Evolutionary conservation across 108 stramenopile genomes (phyloP), one percentile per base, ranked within the genome.

Genomic region (Discostella stelligeroides): DNA sequence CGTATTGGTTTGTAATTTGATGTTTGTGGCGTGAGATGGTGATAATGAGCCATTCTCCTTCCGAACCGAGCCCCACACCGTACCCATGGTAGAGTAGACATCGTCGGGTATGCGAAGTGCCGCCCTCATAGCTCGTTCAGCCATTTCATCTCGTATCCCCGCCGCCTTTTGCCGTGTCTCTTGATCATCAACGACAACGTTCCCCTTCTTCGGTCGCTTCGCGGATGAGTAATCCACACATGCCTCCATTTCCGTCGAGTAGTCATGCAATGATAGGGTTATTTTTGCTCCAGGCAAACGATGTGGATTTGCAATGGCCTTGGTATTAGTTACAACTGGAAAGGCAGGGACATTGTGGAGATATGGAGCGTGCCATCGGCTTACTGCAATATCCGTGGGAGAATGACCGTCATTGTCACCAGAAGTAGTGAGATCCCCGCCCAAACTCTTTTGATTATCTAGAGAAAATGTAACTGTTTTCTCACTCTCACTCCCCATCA

Each of bases 281-380:
- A 82, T 70, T 47, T 73, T 59, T 40, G 76, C 62, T 34, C 73
- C 64, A n/a, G 60, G 49, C 45, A 90, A 51, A 46, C 79, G 53
- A 68, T 92, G 89, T 40, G 92, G 92, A 65, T 92, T 92, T 66
- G 92, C 87, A 23, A 76, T 65, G 8, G 30, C 55, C 45, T 83
- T 63, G 23, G 58, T 63, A 45, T 64, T 49, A 34, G 68, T 73
- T 25, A 82, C 83, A 27, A 81, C 27, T 9, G 92, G 92, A 73
- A 91, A 94, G 2, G 64, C 58, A 1, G 78, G 53, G 1, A 94
- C 70, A 53, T 73, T 84, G 41, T 88, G 81, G 28, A 76, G 82
- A 79, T 82, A 94, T 14, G 92, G 92, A 28, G 90, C 92, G 38
- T 84, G 48, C 92, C 92, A 94, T 49, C 90, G 82, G 29, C 62